phyloP scores from a whole-genome alignment of 257 asterid species.

The Solanum clarkiae region DNA sequence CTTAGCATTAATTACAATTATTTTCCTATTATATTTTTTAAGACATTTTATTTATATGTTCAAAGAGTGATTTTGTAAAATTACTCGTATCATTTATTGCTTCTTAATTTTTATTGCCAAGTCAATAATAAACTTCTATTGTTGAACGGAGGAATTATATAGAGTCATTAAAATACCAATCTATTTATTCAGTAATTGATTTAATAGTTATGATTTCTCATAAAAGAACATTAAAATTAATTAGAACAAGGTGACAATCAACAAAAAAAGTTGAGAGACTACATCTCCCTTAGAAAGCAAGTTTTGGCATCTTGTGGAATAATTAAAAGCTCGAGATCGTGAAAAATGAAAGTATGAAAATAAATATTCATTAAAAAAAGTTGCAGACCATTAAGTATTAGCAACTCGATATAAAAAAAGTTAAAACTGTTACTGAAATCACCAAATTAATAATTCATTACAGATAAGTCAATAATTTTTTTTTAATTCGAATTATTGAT shows the following conservation, averaged over 20 bases:
- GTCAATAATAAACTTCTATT: too few relatives aligned
- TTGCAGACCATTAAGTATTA: fast-evolving
- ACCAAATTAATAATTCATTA: neutral
- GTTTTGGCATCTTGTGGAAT: neutral
- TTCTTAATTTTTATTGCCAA: too few relatives aligned
- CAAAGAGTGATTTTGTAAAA: too few relatives aligned
- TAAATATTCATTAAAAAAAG: neutral
- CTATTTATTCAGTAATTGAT: too few relatives aligned
- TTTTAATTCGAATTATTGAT: neutral
- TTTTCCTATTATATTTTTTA: too few relatives aligned
- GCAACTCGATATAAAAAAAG: neutral
- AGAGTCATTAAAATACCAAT: neutral
- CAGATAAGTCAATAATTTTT: neutral
- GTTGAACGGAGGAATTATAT: too few relatives aligned
- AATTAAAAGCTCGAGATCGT: neutral
- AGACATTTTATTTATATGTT: too few relatives aligned
- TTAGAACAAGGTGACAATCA: neutral
- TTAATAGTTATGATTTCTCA: too few relatives aligned
- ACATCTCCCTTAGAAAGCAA: neutral
- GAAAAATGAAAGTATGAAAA: neutral
- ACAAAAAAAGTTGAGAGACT: neutral
- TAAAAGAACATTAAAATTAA: too few relatives aligned
- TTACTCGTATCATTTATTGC: too few relatives aligned
- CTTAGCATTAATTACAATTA: too few relatives aligned
- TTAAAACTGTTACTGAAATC: neutral